These are phyloP conservation scores for Sclerotinia borealis DNA, from an alignment of 2,329 filamentous ascomycete species.

Conservation along the genomic window DNA sequence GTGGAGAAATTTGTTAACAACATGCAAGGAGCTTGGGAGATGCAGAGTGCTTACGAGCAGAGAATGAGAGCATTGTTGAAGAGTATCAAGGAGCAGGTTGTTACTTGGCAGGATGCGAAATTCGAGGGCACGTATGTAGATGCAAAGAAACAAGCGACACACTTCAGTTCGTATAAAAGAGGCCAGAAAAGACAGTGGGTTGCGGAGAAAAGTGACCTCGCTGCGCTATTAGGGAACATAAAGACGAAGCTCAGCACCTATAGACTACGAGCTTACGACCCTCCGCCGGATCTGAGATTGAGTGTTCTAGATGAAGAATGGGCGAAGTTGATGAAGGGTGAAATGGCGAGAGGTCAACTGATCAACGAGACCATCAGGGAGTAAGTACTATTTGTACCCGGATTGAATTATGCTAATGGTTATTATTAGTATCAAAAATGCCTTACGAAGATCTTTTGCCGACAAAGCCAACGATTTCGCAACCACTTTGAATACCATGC, in stretches of 20 bases:
- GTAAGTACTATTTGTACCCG: slow-evolving; percentile 41
- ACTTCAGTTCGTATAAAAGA: slow-evolving; percentile 85
- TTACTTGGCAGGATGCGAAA: slow-evolving; percentile 69
- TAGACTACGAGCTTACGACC: slow-evolving; percentile 82
- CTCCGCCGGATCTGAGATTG: slow-evolving; percentile 74
- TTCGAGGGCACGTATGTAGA: slow-evolving; percentile 92
- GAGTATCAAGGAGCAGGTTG: slow-evolving; percentile 66
- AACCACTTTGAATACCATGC: slow-evolving; percentile 87
- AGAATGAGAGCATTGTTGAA: slow-evolving; percentile 79
- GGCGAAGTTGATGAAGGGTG: slow-evolving; percentile 70
- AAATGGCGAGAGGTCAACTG: slow-evolving; percentile 82
- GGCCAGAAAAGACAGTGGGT: slow-evolving; percentile 93
- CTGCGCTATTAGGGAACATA: slow-evolving; percentile 91
- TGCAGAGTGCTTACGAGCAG: slow-evolving; percentile 94
- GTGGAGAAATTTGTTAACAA: slow-evolving; percentile 98
- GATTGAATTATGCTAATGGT: not conserved
- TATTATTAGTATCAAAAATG: slow-evolving; percentile 75
- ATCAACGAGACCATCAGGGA: slow-evolving; percentile 99
- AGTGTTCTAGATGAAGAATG: slow-evolving; percentile 80
- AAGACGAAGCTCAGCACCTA: slow-evolving; percentile 98
- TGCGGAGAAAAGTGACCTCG: slow-evolving; percentile 92
- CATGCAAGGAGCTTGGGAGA: slow-evolving; percentile 99
- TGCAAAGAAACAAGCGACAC: slow-evolving; percentile 76
- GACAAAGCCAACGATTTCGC: slow-evolving; percentile 99
- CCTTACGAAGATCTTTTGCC: slow-evolving; percentile 83